Evolutionary conservation across 176 grass and related monocot genomes (phyloP).

Genomic region (Ananas comosus): DNA sequence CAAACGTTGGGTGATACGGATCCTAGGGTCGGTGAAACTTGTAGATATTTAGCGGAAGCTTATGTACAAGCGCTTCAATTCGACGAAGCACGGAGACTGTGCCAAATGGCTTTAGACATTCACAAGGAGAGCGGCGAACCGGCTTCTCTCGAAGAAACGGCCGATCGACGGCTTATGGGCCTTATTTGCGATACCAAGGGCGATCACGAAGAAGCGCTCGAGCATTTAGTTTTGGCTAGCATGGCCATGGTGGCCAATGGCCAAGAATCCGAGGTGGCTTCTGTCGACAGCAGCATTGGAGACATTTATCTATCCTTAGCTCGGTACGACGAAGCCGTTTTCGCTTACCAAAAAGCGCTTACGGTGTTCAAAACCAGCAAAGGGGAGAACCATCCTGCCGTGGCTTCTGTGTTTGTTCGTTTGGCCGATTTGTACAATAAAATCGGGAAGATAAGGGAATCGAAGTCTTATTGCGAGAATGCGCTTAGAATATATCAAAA

Average conservation of each 20-base stretch:
- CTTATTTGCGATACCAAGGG: slow-evolving; percentile 90
- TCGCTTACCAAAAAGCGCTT: slow-evolving; percentile 83
- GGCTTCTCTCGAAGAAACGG: slow-evolving; percentile 70
- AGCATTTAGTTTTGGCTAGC: slow-evolving; percentile 80
- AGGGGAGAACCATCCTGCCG: slow-evolving; percentile 87
- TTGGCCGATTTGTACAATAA: slow-evolving; percentile 93
- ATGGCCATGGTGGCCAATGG: slow-evolving; percentile 86
- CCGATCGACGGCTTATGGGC: slow-evolving; percentile 85
- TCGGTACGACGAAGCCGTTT: slow-evolving; percentile 84
- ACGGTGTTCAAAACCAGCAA: slow-evolving; percentile 86
- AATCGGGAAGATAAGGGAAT: slow-evolving; percentile 83
- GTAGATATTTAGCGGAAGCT: slow-evolving; percentile 83
- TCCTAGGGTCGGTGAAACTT: slow-evolving; percentile 85
- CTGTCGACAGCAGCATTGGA: slow-evolving; percentile 89
- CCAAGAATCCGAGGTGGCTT: slow-evolving; percentile 89
- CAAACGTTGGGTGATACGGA: slow-evolving; percentile 66
- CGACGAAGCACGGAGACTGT: slow-evolving; percentile 66
- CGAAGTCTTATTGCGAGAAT: slow-evolving; percentile 92
- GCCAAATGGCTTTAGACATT: slow-evolving; percentile 72
- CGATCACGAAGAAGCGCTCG: slow-evolving; percentile 72
- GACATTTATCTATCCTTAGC: slow-evolving; percentile 86
- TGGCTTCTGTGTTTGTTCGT: slow-evolving; percentile 86
- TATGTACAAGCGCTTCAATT: slow-evolving; percentile 90
- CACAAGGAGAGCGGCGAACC: slow-evolving; percentile 53
- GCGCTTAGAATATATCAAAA: slow-evolving; percentile 90